Conservation (phyloP, 2,329 filamentous ascomycete genomes). For the Aspergillus nomiae region DNA sequence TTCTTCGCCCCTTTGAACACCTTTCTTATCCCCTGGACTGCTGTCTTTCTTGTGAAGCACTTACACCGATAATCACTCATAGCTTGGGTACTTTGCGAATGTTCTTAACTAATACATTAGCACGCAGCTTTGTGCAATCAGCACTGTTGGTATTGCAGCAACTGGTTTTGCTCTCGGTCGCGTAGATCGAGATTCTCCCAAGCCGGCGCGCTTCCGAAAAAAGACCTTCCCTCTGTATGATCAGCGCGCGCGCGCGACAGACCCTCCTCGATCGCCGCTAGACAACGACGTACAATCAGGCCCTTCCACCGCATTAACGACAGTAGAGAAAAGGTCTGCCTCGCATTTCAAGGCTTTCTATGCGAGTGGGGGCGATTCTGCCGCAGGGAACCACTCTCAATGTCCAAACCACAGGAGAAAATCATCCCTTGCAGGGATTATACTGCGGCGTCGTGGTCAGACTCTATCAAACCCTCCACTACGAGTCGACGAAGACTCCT, state of each 20-base stretch:
- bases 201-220: conserved; percentile 29
- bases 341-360: conserved; percentile 9
- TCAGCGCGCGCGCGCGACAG: conserved; percentile 19
- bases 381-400: conserved; percentile 15
- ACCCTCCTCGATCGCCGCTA: conserved; percentile 15
- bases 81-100: neutral
- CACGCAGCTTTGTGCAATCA: conserved; percentile 62
- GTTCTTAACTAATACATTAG: conserved; percentile 11
- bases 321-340: conserved; percentile 19
- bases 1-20: conserved; percentile 3
- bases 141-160: conserved; percentile 63
- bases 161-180: conserved; percentile 61
- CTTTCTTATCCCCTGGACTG: neutral
- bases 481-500: conserved; percentile 28
- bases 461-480: conserved; percentile 37
- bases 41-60: neutral
- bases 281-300: conserved; percentile 19
- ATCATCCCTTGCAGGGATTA: conserved; percentile 31
- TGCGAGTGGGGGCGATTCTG: conserved; percentile 18
- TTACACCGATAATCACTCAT: neutral
- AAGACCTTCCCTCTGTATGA: conserved; percentile 27
- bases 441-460: conserved; percentile 39
- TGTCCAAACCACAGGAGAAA: conserved; percentile 24
- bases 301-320: conserved; percentile 21
- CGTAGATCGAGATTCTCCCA: conserved; percentile 43